A percentile compares a stretch with the other conserved stretches of the same genome.
These are phyloP conservation scores for Mycena olivaceomarginata DNA, from an alignment of 768 basidiomycete species.

Conservation along the genomic window DNA sequence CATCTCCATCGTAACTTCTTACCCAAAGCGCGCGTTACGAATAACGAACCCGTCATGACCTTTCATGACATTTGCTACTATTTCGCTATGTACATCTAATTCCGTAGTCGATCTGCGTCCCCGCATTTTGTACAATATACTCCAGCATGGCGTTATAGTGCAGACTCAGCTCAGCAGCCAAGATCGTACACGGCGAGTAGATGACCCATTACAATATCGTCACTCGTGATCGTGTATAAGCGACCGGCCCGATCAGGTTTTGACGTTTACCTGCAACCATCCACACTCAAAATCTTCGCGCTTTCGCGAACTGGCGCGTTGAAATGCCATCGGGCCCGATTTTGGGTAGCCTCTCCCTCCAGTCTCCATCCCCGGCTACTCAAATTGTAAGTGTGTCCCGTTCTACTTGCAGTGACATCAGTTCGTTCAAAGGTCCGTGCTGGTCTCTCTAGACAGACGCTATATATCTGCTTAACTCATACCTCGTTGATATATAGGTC, in stretches of 20 bases:
- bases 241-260: no score
- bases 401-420: conserved; percentile 71
- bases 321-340: conserved; percentile 66
- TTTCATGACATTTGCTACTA: conserved; percentile 53
- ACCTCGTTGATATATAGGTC: no score
- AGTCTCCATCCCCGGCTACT: conserved; percentile 79
- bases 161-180: not conserved
- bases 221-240: no score
- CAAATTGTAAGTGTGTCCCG: conserved; percentile 85
- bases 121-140: conserved; percentile 37
- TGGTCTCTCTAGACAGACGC: no score
- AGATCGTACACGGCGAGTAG: no score
- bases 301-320: not conserved
- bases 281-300: not conserved
- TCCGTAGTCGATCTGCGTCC: conserved; percentile 28
- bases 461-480: no score
- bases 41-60: conserved; percentile 80
- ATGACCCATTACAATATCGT: no score
- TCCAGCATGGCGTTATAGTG: conserved; percentile 6
- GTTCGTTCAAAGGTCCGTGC: conserved; percentile 36
- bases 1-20: conserved; percentile 86
- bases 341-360: conserved; percentile 82
- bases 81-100: conserved; percentile 36
- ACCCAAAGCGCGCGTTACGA: conserved; percentile 85
- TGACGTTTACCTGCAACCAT: no score